Conservation (phyloP, 2,329 filamentous ascomycete genomes). For the Clarireedia hainanense region DNA sequence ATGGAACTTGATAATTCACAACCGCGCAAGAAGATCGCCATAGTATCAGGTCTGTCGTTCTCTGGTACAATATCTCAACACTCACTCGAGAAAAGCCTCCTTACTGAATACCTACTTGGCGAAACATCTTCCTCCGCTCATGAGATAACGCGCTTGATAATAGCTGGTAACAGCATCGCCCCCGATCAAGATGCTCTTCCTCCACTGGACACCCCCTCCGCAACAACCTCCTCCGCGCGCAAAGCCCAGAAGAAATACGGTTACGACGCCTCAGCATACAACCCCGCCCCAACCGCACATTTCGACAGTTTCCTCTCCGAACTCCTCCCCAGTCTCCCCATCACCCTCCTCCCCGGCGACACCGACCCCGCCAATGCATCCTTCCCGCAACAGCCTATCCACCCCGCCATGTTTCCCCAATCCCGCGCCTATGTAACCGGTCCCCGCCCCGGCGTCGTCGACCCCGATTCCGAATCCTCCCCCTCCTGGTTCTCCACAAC, state of each 20-base stretch:
- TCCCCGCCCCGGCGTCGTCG: constrained; percentile 32
- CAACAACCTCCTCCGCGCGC: constrained; percentile 26
- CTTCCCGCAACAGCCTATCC: constrained; percentile 87
- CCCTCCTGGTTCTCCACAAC: constrained; percentile 77
- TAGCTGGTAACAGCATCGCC: constrained; percentile 80
- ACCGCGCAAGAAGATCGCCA: constrained; percentile 56
- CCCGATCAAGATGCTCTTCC: constrained; percentile 23
- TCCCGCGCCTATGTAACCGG: constrained; percentile 55
- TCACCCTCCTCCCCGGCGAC: constrained; percentile 80
- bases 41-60: constrained; percentile 83
- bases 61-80: constrained; percentile 66
- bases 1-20: constrained; percentile 49
- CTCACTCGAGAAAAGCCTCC: constrained; percentile 64
- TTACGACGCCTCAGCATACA: constrained; percentile 85
- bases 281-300: constrained; percentile 72
- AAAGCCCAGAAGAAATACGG: constrained; percentile 73
- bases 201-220: constrained; percentile 20
- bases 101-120: constrained; percentile 82
- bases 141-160: constrained; percentile 74
- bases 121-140: constrained; percentile 58
- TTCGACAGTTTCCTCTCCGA: constrained; percentile 77
- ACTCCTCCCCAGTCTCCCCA: constrained; percentile 75
- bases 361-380: constrained; percentile 83
- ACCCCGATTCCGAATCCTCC: constrained; percentile 14
- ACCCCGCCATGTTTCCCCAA: constrained; percentile 81